Conservation (phyloP, 2,329 filamentous ascomycete species). For the Cadophora sp. region DNA sequence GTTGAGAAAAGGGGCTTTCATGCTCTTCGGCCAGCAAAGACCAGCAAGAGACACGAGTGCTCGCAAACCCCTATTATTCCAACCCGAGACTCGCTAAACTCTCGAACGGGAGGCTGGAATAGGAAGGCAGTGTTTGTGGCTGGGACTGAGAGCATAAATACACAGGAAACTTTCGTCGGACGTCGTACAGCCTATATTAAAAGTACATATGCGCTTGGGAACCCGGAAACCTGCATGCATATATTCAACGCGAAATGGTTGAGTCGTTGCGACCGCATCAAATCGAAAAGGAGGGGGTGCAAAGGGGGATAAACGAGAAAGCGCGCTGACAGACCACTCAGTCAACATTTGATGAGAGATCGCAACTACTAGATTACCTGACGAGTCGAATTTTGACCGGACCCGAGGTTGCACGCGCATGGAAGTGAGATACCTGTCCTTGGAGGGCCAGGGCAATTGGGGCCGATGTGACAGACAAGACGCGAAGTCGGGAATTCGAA, state of each 20-base stretch:
- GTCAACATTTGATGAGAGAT: background rate
- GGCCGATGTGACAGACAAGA: background rate
- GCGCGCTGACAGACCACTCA: background rate
- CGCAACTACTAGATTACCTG: background rate
- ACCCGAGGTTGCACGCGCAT: background rate
- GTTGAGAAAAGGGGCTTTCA: background rate
- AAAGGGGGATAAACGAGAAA: background rate
- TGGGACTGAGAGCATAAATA: background rate
- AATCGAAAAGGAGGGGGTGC: background rate
- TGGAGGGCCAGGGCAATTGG: no score
- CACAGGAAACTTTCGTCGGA: background rate
- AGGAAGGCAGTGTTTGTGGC: conserved; percentile 5
- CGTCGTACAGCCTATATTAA: background rate
- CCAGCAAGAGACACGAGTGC: background rate
- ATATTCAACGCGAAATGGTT: background rate
- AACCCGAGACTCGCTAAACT: background rate
- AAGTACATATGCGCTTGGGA: background rate
- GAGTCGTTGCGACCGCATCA: background rate
- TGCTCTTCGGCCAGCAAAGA: background rate
- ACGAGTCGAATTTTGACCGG: background rate
- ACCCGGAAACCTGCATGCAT: background rate
- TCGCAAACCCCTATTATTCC: conserved; percentile 3
- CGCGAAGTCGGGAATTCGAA: background rate
- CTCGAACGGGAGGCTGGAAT: background rate
- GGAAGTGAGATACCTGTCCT: background rate